Evolutionary conservation across 371 early-diverging fungal species (phyloP).

Genomic region (Mortierella sp.): DNA sequence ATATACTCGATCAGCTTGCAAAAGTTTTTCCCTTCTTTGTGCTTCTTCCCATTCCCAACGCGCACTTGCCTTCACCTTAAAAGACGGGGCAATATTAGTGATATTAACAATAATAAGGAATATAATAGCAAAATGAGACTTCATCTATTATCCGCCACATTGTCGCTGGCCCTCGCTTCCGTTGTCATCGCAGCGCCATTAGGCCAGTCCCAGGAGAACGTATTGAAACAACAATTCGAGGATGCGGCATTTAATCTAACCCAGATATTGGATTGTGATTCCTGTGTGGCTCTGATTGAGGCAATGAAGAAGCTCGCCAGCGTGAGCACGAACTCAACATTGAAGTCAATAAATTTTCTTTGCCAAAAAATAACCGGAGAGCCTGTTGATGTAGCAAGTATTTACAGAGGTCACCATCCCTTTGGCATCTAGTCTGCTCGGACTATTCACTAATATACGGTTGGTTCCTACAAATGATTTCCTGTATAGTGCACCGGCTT

Average conservation of each 20-base stretch:
- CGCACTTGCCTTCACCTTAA: background rate
- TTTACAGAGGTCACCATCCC: background rate
- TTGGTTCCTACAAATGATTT: background rate
- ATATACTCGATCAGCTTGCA: no score
- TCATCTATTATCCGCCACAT: constrained; percentile 23
- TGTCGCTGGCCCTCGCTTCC: constrained; percentile 34
- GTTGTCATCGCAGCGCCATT: constrained; percentile 34
- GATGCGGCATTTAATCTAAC: constrained; percentile 7
- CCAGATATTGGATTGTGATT: constrained; percentile 28
- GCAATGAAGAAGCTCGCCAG: constrained; percentile 30
- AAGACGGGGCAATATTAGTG: no score
- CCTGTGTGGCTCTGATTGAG: constrained; percentile 30
- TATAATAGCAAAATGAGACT: constrained; percentile 25
- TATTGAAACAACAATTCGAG: constrained; percentile 23
- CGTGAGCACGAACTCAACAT: constrained; percentile 36
- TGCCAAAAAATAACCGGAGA: constrained; percentile 37
- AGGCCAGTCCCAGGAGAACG: constrained; percentile 26
- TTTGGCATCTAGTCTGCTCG: no score
- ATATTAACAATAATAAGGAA: background rate
- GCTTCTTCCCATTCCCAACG: background rate
- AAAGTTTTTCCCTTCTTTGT: background rate
- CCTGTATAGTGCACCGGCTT: constrained; percentile 31
- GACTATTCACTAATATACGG: background rate
- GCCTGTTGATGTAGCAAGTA: constrained; percentile 40
- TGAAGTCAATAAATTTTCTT: constrained; percentile 25